Evolutionary conservation across 179 eudicot species (phyloP).

Genomic region (Nepenthes alata): DNA sequence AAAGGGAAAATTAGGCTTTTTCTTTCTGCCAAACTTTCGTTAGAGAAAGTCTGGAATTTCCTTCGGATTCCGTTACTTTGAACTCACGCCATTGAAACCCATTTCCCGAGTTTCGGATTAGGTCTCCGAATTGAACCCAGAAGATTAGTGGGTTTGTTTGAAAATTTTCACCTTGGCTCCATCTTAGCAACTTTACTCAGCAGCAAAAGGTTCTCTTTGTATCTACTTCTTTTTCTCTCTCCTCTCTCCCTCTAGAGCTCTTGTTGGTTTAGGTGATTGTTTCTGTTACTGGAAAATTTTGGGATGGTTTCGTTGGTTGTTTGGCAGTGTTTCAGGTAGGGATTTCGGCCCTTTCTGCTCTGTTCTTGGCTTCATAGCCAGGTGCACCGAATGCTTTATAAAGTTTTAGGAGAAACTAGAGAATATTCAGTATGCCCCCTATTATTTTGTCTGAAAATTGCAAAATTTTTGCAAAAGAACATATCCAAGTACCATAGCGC

Average conservation of each 20-base stretch:
- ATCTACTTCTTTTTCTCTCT: slow-evolving; percentile 1
- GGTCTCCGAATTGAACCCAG: slow-evolving; percentile 18
- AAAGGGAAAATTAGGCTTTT: slow-evolving; percentile 19
- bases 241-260: slow-evolving; percentile 6
- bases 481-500: neutral
- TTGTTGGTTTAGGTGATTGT: slow-evolving; percentile 24
- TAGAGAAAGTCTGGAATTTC: slow-evolving; percentile 13
- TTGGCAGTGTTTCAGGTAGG: slow-evolving; percentile 35
- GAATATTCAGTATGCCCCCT: neutral
- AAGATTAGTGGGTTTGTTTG: slow-evolving; percentile 25
- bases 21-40: slow-evolving; percentile 4
- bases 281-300: slow-evolving; percentile 12
- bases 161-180: slow-evolving; percentile 8
- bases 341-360: slow-evolving; percentile 28
- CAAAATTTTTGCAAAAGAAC: neutral
- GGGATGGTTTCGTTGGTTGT: slow-evolving; percentile 31
- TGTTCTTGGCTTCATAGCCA: slow-evolving; percentile 8
- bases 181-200: neutral
- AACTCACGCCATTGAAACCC: slow-evolving; percentile 18
- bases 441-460: slow-evolving; percentile 2
- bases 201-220: slow-evolving; percentile 8
- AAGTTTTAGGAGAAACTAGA: slow-evolving; percentile 10
- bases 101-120: slow-evolving; percentile 11
- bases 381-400: slow-evolving; percentile 7
- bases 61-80: slow-evolving; percentile 24